phyloP scores from a whole-genome alignment of 2,329 filamentous ascomycete genomes.

The Dothideomycetidae sp. region DNA sequence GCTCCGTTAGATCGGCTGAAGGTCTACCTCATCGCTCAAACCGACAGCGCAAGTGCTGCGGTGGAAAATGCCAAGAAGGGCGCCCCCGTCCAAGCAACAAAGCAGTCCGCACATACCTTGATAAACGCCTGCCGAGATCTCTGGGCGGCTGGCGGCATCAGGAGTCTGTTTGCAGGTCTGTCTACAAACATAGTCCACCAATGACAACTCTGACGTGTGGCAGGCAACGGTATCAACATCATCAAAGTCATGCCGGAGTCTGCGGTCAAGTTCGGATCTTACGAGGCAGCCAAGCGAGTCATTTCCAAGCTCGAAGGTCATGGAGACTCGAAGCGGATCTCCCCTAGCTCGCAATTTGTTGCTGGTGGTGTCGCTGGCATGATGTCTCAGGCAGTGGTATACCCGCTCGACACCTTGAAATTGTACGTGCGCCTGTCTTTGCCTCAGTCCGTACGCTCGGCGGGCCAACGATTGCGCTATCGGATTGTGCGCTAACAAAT shows the following conservation, averaged over 20 bases:
- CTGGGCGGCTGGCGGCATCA: conserved; percentile 72
- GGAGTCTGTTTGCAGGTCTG: conserved; percentile 85
- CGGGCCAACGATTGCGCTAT: no score
- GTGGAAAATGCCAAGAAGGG: conserved; percentile 56
- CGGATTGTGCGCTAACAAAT: no score
- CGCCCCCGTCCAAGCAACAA: conserved; percentile 47
- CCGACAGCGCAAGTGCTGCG: conserved; percentile 45
- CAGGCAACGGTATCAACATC: conserved; percentile 91
- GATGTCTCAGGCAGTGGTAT: conserved; percentile 90
- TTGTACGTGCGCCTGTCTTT: no score
- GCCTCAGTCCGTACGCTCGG: no score
- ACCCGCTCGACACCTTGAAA: conserved; percentile 76
- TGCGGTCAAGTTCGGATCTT: conserved; percentile 94
- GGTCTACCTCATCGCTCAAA: conserved; percentile 93
- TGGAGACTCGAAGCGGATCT: conserved; percentile 63
- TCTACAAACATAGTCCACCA: not conserved
- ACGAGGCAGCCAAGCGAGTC: conserved; percentile 73
- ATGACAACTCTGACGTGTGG: conserved; percentile 11
- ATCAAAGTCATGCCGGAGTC: conserved; percentile 98
- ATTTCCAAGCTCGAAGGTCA: conserved; percentile 82
- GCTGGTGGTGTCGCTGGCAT: conserved; percentile 87
- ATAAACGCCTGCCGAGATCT: conserved; percentile 60
- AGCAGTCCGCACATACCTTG: conserved; percentile 55
- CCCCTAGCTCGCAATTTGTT: conserved; percentile 73
- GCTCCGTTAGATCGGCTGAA: conserved; percentile 93